Percentiles rank a stretch among this genome's conserved stretches.
phyloP scores from a whole-genome alignment of 129 eudicot genomes.

The Chrysanthemum makinoi region DNA sequence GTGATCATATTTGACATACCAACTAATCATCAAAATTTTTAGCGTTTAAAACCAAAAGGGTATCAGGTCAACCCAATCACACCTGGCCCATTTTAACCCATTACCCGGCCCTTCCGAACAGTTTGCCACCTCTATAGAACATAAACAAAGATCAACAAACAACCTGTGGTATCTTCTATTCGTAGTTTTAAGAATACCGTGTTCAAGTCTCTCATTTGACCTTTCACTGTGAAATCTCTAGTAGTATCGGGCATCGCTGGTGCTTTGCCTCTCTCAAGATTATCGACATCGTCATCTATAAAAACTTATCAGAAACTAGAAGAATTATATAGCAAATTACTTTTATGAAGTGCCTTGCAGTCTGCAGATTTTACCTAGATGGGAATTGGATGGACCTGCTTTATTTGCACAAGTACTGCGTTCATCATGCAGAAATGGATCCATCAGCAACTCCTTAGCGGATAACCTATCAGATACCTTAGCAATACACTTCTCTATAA shows the following conservation, averaged over 20 bases:
- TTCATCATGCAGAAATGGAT: slow-evolving; percentile 72
- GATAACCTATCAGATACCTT: slow-evolving; percentile 71
- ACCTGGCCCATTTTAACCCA: not conserved
- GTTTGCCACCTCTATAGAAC: not conserved
- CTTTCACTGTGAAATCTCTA: slow-evolving; percentile 73
- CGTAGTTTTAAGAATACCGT: slow-evolving; percentile 82
- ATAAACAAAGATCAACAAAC: not conserved
- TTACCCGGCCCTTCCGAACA: not conserved
- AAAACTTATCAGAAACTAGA: slow-evolving; percentile 22
- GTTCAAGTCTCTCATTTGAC: slow-evolving; percentile 83
- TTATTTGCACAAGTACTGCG: slow-evolving; percentile 40
- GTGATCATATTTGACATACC: not conserved
- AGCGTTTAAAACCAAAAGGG: not conserved
- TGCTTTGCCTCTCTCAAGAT: slow-evolving; percentile 33
- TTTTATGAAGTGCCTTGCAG: slow-evolving; percentile 1
- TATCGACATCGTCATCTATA: slow-evolving; percentile 40
- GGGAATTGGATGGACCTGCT: slow-evolving; percentile 33
- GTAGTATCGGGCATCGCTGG: slow-evolving; percentile 41
- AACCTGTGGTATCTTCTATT: slow-evolving; percentile 84
- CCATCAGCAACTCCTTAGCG: slow-evolving; percentile 76
- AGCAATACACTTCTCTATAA: slow-evolving; percentile 91
- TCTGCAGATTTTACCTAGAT: slow-evolving; percentile 40
- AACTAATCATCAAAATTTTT: not conserved
- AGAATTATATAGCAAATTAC: not conserved
- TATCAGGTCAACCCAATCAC: not conserved